Evolutionary conservation across 331 rosid species (phyloP).

Genomic region (Arachis monticola): DNA sequence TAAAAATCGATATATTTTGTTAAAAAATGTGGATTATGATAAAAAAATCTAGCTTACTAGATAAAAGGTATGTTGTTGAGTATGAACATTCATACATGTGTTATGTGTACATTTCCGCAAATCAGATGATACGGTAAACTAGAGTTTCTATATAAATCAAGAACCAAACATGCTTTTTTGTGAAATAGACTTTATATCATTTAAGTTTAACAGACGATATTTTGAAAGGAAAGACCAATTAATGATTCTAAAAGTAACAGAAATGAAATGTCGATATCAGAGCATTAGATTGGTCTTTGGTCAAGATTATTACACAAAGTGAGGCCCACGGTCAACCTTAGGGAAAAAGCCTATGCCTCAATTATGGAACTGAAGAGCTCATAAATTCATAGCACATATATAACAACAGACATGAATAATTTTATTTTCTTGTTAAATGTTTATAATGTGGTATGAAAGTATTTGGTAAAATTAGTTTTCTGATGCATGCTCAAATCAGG

Average conservation of each 20-base stretch:
- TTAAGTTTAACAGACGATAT: constrained; percentile 5
- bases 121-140: too few species aligned
- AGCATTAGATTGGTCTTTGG: constrained; percentile 3
- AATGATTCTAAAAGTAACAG: constrained; percentile 4
- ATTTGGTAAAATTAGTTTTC: not conserved
- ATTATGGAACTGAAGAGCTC: not conserved
- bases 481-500: not conserved
- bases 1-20: too few species aligned
- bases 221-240: not conserved
- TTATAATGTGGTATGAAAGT: too few species aligned
- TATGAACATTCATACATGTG: too few species aligned
- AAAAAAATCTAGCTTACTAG: too few species aligned
- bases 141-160: not conserved
- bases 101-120: too few species aligned
- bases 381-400: not conserved
- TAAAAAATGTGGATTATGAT: too few species aligned
- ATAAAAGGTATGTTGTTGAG: too few species aligned
- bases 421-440: too few species aligned
- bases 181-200: not conserved
- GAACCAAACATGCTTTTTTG: not conserved
- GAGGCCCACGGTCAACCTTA: constrained; percentile 33
- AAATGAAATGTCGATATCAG: constrained; percentile 5
- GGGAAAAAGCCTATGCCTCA: constrained; percentile 18
- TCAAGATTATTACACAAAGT: not conserved
- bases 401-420: too few species aligned